A percentile compares a stretch with the other conserved stretches of the same genome.
phyloP scores from a whole-genome alignment of 1,284 basidiomycete genomes.

The Schizophyllum commune region DNA sequence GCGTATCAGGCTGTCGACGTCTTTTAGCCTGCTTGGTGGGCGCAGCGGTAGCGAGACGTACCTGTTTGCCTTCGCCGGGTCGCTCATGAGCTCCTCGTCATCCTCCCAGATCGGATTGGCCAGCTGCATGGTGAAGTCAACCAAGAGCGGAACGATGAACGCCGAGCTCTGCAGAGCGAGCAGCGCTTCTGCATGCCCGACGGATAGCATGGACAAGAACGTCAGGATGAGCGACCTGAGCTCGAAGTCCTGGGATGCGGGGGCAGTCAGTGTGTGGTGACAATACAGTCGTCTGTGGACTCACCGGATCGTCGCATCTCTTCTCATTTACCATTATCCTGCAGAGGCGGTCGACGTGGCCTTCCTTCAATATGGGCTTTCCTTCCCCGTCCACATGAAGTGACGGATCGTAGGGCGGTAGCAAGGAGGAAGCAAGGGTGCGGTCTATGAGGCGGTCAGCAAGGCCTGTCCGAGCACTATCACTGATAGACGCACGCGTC shows the following conservation, averaged over 20 bases:
- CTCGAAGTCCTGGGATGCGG: constrained; percentile 25
- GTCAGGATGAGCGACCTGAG: constrained; percentile 43
- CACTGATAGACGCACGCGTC: constrained; percentile 36
- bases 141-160: constrained; percentile 52
- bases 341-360: constrained; percentile 41
- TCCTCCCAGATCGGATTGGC: constrained; percentile 61
- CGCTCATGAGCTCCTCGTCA: constrained; percentile 34
- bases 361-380: constrained; percentile 26
- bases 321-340: constrained; percentile 44
- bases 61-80: constrained; percentile 30
- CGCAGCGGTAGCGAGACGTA: constrained; percentile 19
- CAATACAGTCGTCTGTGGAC: constrained; percentile 8
- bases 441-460: constrained; percentile 9
- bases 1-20: constrained; percentile 35
- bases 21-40: neutral
- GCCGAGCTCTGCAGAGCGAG: constrained; percentile 42
- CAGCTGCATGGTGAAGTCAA: constrained; percentile 45
- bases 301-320: constrained; percentile 36
- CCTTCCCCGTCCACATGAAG: constrained; percentile 13
- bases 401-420: constrained; percentile 18
- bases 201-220: constrained; percentile 49
- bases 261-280: neutral
- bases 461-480: neutral
- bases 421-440: constrained; percentile 30
- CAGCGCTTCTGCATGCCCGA: constrained; percentile 43